phyloP scores from a whole-genome alignment of 176 grass and related monocot genomes.

The Phragmites australis region DNA sequence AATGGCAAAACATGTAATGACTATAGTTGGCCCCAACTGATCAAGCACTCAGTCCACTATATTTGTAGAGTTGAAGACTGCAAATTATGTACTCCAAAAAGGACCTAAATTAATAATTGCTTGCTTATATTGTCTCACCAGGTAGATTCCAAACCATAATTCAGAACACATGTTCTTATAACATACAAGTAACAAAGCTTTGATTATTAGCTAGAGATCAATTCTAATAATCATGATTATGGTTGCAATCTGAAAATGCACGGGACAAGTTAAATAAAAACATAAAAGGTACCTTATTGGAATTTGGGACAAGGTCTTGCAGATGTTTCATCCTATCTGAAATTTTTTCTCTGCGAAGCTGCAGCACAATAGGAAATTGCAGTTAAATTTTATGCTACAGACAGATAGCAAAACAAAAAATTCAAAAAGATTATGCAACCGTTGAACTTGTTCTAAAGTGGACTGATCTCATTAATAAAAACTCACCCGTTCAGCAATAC shows the following conservation, averaged over 20 bases:
- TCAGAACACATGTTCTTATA: not conserved
- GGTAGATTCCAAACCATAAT: not conserved
- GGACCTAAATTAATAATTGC: not conserved
- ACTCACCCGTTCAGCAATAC: constrained; percentile 81
- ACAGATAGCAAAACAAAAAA: constrained; percentile 6
- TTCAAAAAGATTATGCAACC: constrained; percentile 17
- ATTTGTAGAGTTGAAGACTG: constrained; percentile 6
- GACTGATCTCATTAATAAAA: not conserved
- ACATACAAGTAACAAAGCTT: not conserved
- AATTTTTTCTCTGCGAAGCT: constrained; percentile 84
- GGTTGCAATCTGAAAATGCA: not conserved
- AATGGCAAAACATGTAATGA: constrained; percentile 2
- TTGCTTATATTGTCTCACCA: not conserved
- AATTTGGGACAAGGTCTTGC: constrained; percentile 76
- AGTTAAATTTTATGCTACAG: constrained; percentile 25
- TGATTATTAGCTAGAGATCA: not conserved
- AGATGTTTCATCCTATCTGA: constrained; percentile 86
- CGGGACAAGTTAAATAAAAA: not conserved
- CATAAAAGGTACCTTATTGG: constrained; percentile 56
- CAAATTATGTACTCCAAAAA: not conserved
- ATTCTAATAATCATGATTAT: not conserved
- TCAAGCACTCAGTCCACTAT: not conserved
- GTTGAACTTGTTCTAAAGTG: not conserved
- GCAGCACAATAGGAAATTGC: constrained; percentile 34
- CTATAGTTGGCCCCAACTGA: not conserved